Evolutionary conservation across 2,329 filamentous ascomycete species (phyloP).

Genomic region (Curvularia eragrostidis): DNA sequence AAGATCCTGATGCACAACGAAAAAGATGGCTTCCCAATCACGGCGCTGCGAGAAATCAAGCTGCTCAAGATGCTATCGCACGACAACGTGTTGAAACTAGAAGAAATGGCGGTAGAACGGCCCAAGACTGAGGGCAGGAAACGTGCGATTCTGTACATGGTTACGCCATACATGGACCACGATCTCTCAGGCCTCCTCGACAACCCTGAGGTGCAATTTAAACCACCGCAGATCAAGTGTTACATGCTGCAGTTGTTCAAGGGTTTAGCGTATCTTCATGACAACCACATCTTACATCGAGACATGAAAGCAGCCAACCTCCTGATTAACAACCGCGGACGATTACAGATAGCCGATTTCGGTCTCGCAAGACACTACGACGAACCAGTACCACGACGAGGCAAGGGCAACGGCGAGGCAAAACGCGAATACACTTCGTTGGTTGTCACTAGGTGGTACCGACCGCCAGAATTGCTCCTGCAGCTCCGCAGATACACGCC

Average conservation of each 20-base stretch:
- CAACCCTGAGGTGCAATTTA: conserved; percentile 88
- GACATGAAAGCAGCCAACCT: conserved; percentile 99
- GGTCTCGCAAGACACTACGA: conserved; percentile 94
- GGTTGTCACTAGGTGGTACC: conserved; percentile 96
- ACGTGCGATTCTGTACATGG: conserved; percentile 94
- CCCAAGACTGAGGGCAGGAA: conserved; percentile 63
- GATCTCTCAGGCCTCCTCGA: conserved; percentile 96
- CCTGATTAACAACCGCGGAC: conserved; percentile 90
- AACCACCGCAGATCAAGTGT: conserved; percentile 93
- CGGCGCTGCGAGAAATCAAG: conserved; percentile 95
- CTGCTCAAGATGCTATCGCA: conserved; percentile 94
- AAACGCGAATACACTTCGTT: conserved; percentile 92
- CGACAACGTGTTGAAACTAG: conserved; percentile 81
- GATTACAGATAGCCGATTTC: conserved; percentile 97
- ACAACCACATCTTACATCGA: conserved; percentile 82
- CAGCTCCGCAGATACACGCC: conserved; percentile 92
- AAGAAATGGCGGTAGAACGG: conserved; percentile 95
- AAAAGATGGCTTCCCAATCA: conserved; percentile 99
- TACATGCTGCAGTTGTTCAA: conserved; percentile 94
- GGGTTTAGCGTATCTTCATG: conserved; percentile 88
- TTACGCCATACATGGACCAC: conserved; percentile 98
- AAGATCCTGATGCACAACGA: conserved; percentile 99
- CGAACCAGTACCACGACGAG: conserved; percentile 76
- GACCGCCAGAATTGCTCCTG: conserved; percentile 89
- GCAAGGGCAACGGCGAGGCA: conserved; percentile 82